A percentile compares a stretch with the other conserved stretches of the same genome.
Conservation (phyloP, 2,329 filamentous ascomycete genomes). For the Karstenula rhodostoma region DNA sequence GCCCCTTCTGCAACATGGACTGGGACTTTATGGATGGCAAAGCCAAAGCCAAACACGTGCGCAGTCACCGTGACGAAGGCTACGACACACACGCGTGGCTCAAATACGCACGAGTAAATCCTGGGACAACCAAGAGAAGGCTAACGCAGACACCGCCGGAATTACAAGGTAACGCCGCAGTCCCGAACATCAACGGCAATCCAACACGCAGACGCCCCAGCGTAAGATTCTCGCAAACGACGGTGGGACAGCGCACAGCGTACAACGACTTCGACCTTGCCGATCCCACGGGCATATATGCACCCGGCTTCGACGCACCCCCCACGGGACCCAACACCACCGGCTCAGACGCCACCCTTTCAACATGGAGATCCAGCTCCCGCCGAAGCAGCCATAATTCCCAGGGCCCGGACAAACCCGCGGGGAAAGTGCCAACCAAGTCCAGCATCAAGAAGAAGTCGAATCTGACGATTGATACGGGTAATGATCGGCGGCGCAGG, state of each 20-base stretch:
- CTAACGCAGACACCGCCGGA: background rate
- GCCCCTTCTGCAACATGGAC: background rate
- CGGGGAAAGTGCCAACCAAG: background rate
- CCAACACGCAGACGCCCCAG: slow-evolving; percentile 12
- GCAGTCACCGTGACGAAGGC: background rate
- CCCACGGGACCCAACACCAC: background rate
- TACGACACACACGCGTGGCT: background rate
- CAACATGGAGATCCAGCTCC: background rate
- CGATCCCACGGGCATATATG: slow-evolving; percentile 10
- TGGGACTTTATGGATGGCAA: background rate
- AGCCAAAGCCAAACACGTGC: background rate
- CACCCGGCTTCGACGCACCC: background rate
- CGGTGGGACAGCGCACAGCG: slow-evolving; percentile 17
- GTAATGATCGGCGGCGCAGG: background rate
- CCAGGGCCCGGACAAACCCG: background rate
- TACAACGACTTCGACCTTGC: slow-evolving; percentile 19
- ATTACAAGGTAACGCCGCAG: background rate
- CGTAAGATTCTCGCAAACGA: slow-evolving; percentile 23
- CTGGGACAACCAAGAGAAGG: background rate
- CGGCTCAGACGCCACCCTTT: background rate
- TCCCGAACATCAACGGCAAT: background rate
- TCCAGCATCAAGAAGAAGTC: background rate
- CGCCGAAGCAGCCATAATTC: background rate
- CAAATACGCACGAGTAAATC: no score
- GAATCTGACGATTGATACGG: background rate